Base-by-base conservation (phyloP, 2,329 filamentous ascomycete species). In the Moelleriella libera region DNA sequence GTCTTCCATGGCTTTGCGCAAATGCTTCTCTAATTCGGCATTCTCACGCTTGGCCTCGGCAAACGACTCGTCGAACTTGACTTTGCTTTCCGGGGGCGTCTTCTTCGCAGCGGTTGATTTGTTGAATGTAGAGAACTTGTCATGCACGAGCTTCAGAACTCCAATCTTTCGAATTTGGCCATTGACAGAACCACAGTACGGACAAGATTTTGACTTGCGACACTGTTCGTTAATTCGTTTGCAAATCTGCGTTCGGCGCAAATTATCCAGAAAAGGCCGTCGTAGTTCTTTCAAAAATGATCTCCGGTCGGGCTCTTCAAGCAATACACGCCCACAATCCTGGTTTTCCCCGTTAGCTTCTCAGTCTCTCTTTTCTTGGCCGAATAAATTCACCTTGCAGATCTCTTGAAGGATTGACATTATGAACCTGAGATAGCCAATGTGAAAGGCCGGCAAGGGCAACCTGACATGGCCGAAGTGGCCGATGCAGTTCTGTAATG, bases 381-480 rank as follows among this genome's bases (percentile, higher is more conserved):
- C 28, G 21, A 5, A 30, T 30, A 6, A 12, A 39, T 44, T 10
- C 21, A 75, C 67, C 60, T 95, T 98, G 80, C 92, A 98, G 54
- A 98, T 94, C 59, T 92, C 85, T 62, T 97, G 89, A 29, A 98
- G 74, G 48, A 95, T 89, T 43, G 82, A 83, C 60, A 94, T 90
- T 53, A 92, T 88, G 62, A 94, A 88, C 62, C 88, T 92, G 57
- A 98, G 78, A 62, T 96, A 98, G 39, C 92, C 92, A 54, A 97
- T 88, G 61, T 98, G 92, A 60, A 97, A 97, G 42, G 85, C 88
- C 4, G 92, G 92, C 46, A 98, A 72, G 1, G 90, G 87, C 11
- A 98, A 77, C 58, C 86, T 82, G 57, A 98, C 85, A 65, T 96
- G 84, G 44, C 92, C 92, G 60, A 97, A 98, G 65, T 98, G 92